These are phyloP conservation scores for Calonectria leucothoes DNA, from an alignment of 2,329 filamentous ascomycete species.

Conservation along the genomic window DNA sequence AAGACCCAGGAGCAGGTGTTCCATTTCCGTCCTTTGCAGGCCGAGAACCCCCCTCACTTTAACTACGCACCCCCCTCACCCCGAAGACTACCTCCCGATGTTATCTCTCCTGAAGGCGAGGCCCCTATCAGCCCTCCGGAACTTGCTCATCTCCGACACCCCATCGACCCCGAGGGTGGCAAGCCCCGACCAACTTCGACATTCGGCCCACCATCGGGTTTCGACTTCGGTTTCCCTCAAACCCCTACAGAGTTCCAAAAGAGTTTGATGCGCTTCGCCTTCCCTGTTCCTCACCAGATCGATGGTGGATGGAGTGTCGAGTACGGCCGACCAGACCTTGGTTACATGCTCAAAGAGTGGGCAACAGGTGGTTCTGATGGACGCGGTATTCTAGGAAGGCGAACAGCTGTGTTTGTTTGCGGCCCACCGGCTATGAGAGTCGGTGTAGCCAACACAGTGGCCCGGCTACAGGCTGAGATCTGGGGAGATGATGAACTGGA, in stretches of 20 bases:
- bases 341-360: slow-evolving; percentile 87
- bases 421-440: slow-evolving; percentile 89
- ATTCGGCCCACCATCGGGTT: slow-evolving; percentile 71
- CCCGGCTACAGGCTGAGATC: slow-evolving; percentile 83
- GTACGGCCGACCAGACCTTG: slow-evolving; percentile 89
- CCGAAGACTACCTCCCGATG: slow-evolving; percentile 44
- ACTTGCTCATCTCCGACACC: slow-evolving; percentile 67
- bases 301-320: slow-evolving; percentile 90
- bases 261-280: slow-evolving; percentile 90
- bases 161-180: slow-evolving; percentile 44
- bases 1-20: slow-evolving; percentile 55
- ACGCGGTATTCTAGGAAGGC: slow-evolving; percentile 77
- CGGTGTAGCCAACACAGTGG: slow-evolving; percentile 88
- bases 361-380: slow-evolving; percentile 76
- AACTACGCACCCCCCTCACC: slow-evolving; percentile 66
- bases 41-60: slow-evolving; percentile 66
- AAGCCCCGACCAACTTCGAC: slow-evolving; percentile 63
- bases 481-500: slow-evolving; percentile 83
- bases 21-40: slow-evolving; percentile 67
- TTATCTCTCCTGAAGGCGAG: slow-evolving; percentile 34
- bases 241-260: slow-evolving; percentile 91
- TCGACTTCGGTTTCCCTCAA: slow-evolving; percentile 84
- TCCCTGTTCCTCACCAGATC: slow-evolving; percentile 75
- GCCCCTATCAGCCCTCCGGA: slow-evolving; percentile 60
- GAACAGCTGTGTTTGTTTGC: slow-evolving; percentile 93